Conservation (phyloP, 2,329 filamentous ascomycete genomes). For the Pseudodiploospora longispora region DNA sequence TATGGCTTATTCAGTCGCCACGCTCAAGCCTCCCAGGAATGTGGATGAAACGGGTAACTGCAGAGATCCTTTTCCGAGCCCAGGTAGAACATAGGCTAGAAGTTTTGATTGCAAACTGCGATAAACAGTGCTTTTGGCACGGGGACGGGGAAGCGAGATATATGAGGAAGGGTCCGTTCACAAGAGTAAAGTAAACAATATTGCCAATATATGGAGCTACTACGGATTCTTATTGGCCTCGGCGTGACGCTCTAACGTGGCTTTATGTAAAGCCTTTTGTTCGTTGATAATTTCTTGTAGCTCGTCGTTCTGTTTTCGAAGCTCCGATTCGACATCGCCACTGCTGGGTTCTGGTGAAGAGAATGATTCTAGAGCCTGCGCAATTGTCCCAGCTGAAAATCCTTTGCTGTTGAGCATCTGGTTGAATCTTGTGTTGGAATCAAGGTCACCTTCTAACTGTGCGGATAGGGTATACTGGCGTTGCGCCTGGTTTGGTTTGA, state of each 20-base stretch:
- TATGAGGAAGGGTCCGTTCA: no score
- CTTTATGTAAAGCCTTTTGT: conserved; percentile 26
- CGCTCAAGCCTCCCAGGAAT: conserved; percentile 14
- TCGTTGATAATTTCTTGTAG: conserved; percentile 32
- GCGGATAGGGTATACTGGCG: conserved; percentile 58
- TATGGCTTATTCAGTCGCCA: not conserved
- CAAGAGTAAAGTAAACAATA: no score
- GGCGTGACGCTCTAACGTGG: conserved; percentile 10
- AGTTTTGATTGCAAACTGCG: no score
- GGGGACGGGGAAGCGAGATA: no score
- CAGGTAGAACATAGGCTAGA: not conserved
- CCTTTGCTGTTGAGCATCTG: conserved; percentile 39
- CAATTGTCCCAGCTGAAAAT: conserved; percentile 37
- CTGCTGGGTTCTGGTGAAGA: conserved; percentile 16
- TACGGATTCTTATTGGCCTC: not conserved
- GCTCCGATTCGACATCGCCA: conserved; percentile 11
- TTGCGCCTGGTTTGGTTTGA: conserved; percentile 71
- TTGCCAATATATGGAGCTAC: no score
- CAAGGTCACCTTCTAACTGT: conserved; percentile 45
- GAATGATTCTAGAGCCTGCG: conserved; percentile 42
- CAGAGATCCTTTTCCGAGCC: not conserved
- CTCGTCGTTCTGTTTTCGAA: conserved; percentile 27
- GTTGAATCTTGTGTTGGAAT: conserved; percentile 34
- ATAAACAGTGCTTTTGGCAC: no score
- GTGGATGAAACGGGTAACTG: conserved; percentile 9